Percentiles rank a stretch among this genome's conserved stretches.
Evolutionary conservation across 306 rosid genomes (phyloP).

Genomic region (Quercus rubra): DNA sequence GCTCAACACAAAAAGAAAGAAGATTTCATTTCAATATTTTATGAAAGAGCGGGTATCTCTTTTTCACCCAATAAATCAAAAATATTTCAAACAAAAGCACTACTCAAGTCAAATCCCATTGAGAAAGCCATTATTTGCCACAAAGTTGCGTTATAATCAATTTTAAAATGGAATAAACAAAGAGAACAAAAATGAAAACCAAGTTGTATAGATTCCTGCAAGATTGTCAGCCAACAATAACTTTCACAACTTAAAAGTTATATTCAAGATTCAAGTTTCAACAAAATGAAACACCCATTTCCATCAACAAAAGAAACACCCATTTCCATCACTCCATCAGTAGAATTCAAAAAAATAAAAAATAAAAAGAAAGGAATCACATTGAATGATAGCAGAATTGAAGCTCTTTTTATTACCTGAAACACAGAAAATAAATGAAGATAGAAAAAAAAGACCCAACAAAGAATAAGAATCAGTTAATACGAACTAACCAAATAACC

Average conservation of each 20-base stretch:
- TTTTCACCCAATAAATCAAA: slow-evolving; percentile 12
- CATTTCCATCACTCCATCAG: not conserved
- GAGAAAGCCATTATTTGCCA: not conserved
- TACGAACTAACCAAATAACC: slow-evolving; percentile 6
- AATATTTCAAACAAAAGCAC: slow-evolving; percentile 16
- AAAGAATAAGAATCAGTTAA: not conserved
- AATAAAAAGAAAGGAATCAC: not conserved
- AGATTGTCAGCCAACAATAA: slow-evolving; percentile 3
- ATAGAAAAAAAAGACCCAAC: not conserved
- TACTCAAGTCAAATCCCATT: slow-evolving; percentile 12
- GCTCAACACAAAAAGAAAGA: not conserved
- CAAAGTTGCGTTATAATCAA: slow-evolving; percentile 11
- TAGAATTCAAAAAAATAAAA: not conserved
- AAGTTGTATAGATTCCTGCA: slow-evolving; percentile 23
- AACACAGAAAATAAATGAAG: slow-evolving; percentile 14
- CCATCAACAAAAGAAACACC: not conserved
- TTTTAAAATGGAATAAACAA: not conserved
- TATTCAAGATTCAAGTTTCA: slow-evolving; percentile 19
- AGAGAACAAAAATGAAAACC: not conserved
- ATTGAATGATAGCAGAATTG: not conserved
- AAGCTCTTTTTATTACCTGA: slow-evolving; percentile 11
- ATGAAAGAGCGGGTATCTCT: slow-evolving; percentile 16
- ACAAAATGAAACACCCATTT: slow-evolving; percentile 2
- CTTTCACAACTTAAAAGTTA: not conserved
- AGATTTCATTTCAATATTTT: not conserved